Evolutionary conservation across 2,329 filamentous ascomycete genomes (phyloP).

Genomic region (Sporothrix humicola): DNA sequence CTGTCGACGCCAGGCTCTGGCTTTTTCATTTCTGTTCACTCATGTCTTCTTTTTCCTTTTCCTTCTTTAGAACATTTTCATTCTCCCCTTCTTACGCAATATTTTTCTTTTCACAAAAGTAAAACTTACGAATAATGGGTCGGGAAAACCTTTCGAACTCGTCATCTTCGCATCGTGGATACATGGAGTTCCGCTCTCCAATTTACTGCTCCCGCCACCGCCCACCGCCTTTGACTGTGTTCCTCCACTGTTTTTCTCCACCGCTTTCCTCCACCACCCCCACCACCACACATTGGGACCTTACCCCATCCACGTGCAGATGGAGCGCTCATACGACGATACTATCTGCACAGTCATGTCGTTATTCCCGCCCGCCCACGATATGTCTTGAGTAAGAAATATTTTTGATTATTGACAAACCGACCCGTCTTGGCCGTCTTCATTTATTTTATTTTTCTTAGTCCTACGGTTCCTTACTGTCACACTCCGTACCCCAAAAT

Average conservation of each 20-base stretch:
- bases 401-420: neutral
- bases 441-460: neutral
- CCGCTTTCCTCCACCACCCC: too few species aligned
- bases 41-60: neutral
- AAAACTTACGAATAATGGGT: too few species aligned
- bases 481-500: neutral
- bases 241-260: too few species aligned
- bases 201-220: too few species aligned
- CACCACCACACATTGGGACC: neutral
- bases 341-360: neutral
- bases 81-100: too few species aligned
- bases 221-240: too few species aligned
- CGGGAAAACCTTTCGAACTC: too few species aligned
- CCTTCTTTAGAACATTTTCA: neutral
- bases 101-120: too few species aligned
- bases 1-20: neutral
- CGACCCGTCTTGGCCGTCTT: neutral
- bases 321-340: neutral
- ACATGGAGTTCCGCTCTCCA: too few species aligned
- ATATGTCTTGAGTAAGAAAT: too few species aligned
- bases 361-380: neutral
- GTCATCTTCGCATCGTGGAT: too few species aligned
- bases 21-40: neutral
- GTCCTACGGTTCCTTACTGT: neutral
- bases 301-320: slow-evolving; percentile 21